Evolutionary conservation across 1,139 yeast species (phyloP).

Genomic region (Saccharomyces hybrid): DNA sequence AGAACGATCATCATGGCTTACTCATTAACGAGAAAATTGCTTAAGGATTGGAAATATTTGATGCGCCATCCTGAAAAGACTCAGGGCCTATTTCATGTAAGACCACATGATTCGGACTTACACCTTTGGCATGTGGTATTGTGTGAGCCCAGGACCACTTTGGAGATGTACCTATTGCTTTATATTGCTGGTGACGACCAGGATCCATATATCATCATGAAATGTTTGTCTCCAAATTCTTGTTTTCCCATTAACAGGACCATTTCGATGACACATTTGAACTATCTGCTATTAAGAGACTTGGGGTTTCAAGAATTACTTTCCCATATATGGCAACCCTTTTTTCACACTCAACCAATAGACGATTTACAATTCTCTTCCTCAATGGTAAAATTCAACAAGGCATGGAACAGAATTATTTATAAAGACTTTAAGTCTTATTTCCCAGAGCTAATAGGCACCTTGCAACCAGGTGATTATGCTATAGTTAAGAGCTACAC

Average conservation of each 20-base stretch:
- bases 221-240: conserved; percentile 27
- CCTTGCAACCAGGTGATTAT: conserved; percentile 21
- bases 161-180: conserved; percentile 23
- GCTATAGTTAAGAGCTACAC: conserved; percentile 13
- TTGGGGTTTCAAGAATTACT: conserved; percentile 23
- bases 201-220: conserved; percentile 18
- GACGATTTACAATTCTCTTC: conserved; percentile 1
- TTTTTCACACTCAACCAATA: conserved; percentile 9
- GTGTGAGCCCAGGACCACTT: conserved; percentile 12
- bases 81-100: conserved; percentile 12
- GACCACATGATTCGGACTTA: conserved; percentile 30
- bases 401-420: conserved; percentile 30
- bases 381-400: conserved; percentile 7
- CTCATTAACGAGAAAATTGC: conserved; percentile 20
- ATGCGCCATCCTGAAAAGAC: conserved; percentile 7
- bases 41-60: conserved; percentile 30
- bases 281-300: conserved; percentile 10
- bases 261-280: conserved; percentile 23
- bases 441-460: conserved; percentile 27
- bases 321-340: conserved; percentile 16
- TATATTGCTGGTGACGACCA: conserved; percentile 15
- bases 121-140: conserved; percentile 30
- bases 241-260: conserved; percentile 25
- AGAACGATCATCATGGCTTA: neutral
- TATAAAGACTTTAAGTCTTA: conserved; percentile 22